Evolutionary conservation across 805 yeast species (phyloP), one percentile per base, ranked within the genome.

Genomic region (Metschnikowia rubicola): DNA sequence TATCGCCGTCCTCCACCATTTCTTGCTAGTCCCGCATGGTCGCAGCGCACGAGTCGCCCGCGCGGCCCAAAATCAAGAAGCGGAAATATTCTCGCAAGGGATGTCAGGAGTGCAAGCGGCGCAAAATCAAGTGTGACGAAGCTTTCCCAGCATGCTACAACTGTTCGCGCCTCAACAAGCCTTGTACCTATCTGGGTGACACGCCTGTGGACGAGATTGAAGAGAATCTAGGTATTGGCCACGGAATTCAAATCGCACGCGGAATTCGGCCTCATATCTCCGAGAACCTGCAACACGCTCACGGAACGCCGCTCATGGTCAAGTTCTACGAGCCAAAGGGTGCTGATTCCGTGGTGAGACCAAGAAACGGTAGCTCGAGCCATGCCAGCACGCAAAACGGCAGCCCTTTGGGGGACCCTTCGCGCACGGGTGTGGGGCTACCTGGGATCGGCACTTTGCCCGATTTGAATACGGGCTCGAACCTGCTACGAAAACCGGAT

Each of bases 121-220:
- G 76, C 36, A 71, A 71, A 52, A 71, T 70, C 63, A 71, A 71
- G 52, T 71, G 76, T 50, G 76, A 71, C 52, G 76, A 71, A 51
- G 56, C 55, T 4, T 59, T 62, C 46, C 75, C 75, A 4, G 55
- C 44, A 37, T 71, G 76, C 52, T 38, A 47, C 50, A 68, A 71
- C 51, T 71, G 76, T 50, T 46, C 68, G 29, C 54, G 71, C 21
- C 59, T 70, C 33, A 60, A 58, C 36, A 70, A 69, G 47, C 26
- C 41, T 8, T 71, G 75, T 46, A 57, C 54, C 5, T 70, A 68
- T 38, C 46, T 36, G 11, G 37, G 31, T 3, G 9, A 8, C 32
- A 26, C 32, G 34, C 21, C 39, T 30, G 17, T 35, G 13, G 11
- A 36, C 12, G 39, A 42, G 9, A 30, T 11, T 19, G 35, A 30